Evolutionary conservation across 331 rosid genomes (phyloP), one percentile per base, ranked within the genome.

Genomic region (Quercus tomentella): DNA sequence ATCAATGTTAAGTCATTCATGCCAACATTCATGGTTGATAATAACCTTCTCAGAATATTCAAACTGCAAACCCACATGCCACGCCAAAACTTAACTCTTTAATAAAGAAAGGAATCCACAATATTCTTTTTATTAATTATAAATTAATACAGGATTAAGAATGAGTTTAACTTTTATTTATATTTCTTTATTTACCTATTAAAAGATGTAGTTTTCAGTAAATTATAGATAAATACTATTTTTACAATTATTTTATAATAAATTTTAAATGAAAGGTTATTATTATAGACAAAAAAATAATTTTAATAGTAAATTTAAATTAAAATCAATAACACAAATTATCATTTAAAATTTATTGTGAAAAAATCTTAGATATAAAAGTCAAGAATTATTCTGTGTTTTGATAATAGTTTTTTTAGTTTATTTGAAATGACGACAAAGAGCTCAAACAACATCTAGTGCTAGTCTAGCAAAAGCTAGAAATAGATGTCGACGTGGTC

Each of bases 291-390:
- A 41, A 37, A 41, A 37, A 41, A 8, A 0, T 2, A 37, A 7
- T 7, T 41, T 41, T 41, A 41, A 8, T 2, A 41, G 0, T 2
- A 41, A 8, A 41, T 41, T 41, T 0, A 41, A 41, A 41, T 41
- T 41, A 8, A 0, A 41, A 41, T 0, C 0, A 7, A 37, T 37
- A 7, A 37, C 0, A 2, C 0, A 37, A 37, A 2, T 7, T 0
- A 37, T 0, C 0, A 7, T 0, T 2, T 7, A 7, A 37, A 57
- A 7, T 21, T 56, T 21, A 0, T 0, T 0, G 2, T 2, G 0
- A 57, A 57, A 0, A 21, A 31, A 9, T 9, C 0, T 0, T 2
- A 26, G 0, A 26, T 26, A 26, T 2, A 26, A 1, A 7, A 7
- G 11, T 7, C 1, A 8, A 37, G 45, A 37, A 7, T 8, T 37